A percentile compares a stretch with the other conserved stretches of the same genome.
Conservation (phyloP, 352 stramenopile genomes). For the Pythium apleroticum region DNA sequence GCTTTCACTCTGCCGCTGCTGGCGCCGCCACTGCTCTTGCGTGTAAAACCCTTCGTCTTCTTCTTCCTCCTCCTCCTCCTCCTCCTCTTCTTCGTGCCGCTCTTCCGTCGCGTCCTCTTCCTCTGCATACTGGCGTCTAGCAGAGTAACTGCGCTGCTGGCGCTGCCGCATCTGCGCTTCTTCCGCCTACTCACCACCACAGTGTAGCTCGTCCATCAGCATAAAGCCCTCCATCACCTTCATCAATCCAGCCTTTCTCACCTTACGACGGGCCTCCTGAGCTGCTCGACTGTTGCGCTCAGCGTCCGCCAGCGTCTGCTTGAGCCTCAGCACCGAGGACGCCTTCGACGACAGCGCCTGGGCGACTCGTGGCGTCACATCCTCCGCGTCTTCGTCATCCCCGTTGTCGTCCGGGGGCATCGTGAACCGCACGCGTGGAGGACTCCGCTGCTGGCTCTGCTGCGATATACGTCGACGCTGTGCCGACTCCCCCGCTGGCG, state of each 20-base stretch:
- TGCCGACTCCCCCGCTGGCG: neutral
- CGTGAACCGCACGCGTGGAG: conserved; percentile 17
- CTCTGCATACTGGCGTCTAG: neutral
- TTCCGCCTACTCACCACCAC: conserved; percentile 18
- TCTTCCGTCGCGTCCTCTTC: conserved; percentile 8
- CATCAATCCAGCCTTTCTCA: conserved; percentile 22
- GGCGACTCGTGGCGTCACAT: conserved; percentile 19
- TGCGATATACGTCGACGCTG: conserved; percentile 9
- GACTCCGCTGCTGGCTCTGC: conserved; percentile 22
- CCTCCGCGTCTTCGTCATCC: conserved; percentile 17
- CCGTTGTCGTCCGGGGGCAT: conserved; percentile 16
- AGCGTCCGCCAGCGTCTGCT: conserved; percentile 42
- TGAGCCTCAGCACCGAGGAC: conserved; percentile 40
- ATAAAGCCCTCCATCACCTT: neutral
- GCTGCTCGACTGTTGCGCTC: conserved; percentile 39
- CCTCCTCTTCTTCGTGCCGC: conserved; percentile 11
- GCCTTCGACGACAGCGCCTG: conserved; percentile 16
- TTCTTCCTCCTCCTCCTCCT: conserved; percentile 29
- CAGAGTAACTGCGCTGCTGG: conserved; percentile 2
- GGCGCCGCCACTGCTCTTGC: conserved; percentile 30
- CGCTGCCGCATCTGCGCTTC: conserved; percentile 13
- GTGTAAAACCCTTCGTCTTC: conserved; percentile 33
- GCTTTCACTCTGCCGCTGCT: conserved; percentile 21
- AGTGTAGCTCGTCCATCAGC: neutral
- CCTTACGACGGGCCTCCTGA: conserved; percentile 36